Conservation (phyloP, 805 yeast genomes). For the Candida saitoana region DNA sequence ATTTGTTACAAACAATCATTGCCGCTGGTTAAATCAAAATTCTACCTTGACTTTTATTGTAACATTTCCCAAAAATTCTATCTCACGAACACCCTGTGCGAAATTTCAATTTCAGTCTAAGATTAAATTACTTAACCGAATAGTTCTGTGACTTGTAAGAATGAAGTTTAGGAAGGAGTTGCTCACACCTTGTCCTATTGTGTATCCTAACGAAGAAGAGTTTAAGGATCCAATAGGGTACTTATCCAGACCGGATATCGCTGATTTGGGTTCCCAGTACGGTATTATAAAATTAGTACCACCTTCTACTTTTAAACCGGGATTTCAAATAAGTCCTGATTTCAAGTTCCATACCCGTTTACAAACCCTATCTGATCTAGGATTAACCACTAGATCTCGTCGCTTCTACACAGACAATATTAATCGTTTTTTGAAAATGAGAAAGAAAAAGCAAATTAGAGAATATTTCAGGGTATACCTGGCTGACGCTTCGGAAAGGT, state of each 20-base stretch:
- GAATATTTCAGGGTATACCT: conserved; percentile 17
- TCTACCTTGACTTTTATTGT: too few relatives aligned
- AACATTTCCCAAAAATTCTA: too few relatives aligned
- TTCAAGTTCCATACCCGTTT: conserved; percentile 66
- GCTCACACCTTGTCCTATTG: conserved; percentile 42
- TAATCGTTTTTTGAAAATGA: conserved; percentile 52
- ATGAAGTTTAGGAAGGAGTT: conserved; percentile 11
- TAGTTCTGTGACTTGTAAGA: not conserved
- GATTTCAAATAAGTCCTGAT: conserved; percentile 48
- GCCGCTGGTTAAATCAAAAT: too few relatives aligned
- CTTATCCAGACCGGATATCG: conserved; percentile 38
- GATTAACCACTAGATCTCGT: conserved; percentile 58
- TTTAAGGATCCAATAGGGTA: conserved; percentile 49
- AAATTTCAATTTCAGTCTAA: not conserved
- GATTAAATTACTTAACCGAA: not conserved
- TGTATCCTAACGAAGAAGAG: conserved; percentile 42
- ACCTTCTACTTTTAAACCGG: conserved; percentile 51
- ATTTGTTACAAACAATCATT: too few relatives aligned
- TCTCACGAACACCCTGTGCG: too few relatives aligned
- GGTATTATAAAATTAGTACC: conserved; percentile 55
- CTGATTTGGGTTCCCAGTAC: conserved; percentile 40
- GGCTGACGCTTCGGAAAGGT: not conserved
- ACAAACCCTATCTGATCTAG: conserved; percentile 64
- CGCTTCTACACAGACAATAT: conserved; percentile 59
- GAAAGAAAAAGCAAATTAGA: conserved; percentile 21